Conservation (phyloP, 1,284 basidiomycete species). For the Dichomitus squalens region DNA sequence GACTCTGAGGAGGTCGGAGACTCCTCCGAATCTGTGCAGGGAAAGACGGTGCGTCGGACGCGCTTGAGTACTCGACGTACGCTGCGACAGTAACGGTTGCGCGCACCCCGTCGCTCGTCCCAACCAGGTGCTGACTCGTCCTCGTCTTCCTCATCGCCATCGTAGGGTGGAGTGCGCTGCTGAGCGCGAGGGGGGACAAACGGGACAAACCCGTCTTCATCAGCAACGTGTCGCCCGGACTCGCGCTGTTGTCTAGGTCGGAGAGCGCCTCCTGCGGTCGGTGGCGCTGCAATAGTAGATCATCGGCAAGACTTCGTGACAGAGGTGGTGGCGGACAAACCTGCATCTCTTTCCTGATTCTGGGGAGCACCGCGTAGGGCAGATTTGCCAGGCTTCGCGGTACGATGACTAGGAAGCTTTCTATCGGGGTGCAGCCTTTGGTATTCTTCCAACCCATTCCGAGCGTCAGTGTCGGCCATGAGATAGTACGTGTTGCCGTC, state of each 20-base stretch:
- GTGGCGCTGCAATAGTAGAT: background rate
- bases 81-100: background rate
- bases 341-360: background rate
- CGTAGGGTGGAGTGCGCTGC: background rate
- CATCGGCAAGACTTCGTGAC: background rate
- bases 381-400: background rate
- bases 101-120: background rate
- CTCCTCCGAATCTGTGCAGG: background rate
- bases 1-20: background rate
- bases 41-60: background rate
- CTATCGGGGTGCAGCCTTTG: background rate
- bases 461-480: background rate
- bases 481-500: background rate
- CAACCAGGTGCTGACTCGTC: background rate
- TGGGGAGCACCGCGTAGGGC: background rate
- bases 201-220: background rate
- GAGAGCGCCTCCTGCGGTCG: background rate
- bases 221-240: background rate
- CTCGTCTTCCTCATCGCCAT: background rate
- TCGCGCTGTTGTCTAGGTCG: background rate
- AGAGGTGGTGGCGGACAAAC: background rate
- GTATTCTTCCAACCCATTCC: background rate
- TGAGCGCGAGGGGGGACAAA: background rate
- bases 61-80: background rate
- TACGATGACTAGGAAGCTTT: background rate